A percentile compares a stretch with the other conserved stretches of the same genome.
Evolutionary conservation across 345 rosid species (phyloP).

Genomic region (Populus deltoides): DNA sequence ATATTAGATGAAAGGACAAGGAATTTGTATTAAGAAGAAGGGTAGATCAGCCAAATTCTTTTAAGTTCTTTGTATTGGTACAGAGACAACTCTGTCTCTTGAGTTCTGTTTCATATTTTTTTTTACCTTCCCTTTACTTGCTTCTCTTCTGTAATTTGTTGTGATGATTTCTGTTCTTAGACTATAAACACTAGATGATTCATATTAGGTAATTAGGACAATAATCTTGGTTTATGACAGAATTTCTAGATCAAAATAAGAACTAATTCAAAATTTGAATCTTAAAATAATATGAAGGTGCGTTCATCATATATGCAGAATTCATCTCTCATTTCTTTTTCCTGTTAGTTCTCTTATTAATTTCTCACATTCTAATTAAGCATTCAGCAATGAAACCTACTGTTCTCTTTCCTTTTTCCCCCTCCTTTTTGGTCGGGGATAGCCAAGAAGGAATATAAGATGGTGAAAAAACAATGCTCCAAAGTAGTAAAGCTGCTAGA

Average conservation of each 20-base stretch:
- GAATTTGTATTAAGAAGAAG: slow-evolving; percentile 17
- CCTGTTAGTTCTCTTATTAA: background rate
- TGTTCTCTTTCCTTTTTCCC: background rate
- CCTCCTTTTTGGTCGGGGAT: background rate
- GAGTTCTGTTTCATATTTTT: slow-evolving; percentile 3
- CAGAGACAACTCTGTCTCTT: slow-evolving; percentile 20
- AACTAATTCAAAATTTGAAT: background rate
- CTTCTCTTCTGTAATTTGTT: background rate
- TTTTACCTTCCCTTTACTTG: background rate
- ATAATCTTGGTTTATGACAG: background rate
- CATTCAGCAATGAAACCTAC: background rate
- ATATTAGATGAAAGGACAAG: slow-evolving; percentile 18
- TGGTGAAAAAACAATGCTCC: background rate
- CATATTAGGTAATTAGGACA: background rate
- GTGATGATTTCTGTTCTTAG: background rate
- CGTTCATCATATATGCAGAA: background rate
- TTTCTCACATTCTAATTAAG: background rate
- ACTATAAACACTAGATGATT: background rate
- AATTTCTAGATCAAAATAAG: background rate
- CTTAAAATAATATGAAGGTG: background rate
- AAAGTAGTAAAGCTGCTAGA: background rate
- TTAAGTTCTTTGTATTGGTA: slow-evolving; percentile 1
- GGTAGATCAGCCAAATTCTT: slow-evolving; percentile 9
- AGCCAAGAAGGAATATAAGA: no score
- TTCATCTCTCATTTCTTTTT: background rate